Evolutionary conservation across 345 rosid species (phyloP).

Genomic region (Eucalyptus sideroxylon): DNA sequence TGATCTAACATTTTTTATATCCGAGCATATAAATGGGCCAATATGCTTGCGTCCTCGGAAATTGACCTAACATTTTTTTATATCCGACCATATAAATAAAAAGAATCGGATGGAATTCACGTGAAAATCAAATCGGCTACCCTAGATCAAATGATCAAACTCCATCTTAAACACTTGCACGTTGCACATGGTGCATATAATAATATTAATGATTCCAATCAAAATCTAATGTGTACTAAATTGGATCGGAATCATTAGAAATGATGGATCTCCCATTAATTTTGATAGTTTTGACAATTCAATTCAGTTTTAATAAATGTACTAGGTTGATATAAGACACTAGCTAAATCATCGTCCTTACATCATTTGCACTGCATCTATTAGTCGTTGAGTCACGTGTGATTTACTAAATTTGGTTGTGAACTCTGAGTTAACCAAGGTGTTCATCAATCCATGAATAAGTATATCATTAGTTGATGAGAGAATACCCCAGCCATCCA

Average conservation of each 20-base stretch:
- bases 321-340: background rate
- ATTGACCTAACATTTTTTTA: too few species aligned
- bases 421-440: background rate
- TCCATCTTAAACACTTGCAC: background rate
- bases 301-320: background rate
- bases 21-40: background rate
- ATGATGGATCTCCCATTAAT: background rate
- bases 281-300: background rate
- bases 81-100: background rate
- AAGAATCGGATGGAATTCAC: background rate
- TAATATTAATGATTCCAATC: background rate
- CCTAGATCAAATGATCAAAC: background rate
- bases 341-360: background rate
- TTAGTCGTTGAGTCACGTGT: background rate
- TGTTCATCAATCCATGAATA: background rate
- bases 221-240: background rate
- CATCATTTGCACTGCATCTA: background rate
- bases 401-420: background rate
- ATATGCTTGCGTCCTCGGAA: background rate
- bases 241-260: background rate
- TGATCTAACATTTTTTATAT: background rate
- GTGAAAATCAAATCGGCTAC: background rate
- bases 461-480: background rate
- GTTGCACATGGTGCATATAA: background rate
- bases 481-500: background rate